Evolutionary conservation across 805 yeast species (phyloP), one percentile per base, ranked within the genome.

Genomic region (Wickerhamomyces queroliae): DNA sequence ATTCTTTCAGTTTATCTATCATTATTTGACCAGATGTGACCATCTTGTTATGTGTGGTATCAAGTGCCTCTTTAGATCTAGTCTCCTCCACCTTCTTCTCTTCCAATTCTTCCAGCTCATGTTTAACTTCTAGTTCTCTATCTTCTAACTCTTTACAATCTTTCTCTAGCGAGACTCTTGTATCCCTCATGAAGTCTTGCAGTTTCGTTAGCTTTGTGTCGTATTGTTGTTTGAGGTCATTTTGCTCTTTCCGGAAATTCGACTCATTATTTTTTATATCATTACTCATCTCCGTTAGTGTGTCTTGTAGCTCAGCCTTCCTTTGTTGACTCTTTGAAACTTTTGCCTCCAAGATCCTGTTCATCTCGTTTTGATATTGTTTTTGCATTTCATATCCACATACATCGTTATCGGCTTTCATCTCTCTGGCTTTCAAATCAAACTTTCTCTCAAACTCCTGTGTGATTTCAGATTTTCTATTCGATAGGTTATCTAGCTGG

Each of bases 291-390:
- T 57, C 60, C 12, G 58, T 60, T 1, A 67, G 56, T 40, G 67
- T 45, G 24, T 49, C 36, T 30, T 45, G 22, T 26, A 64, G 35
- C 19, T 42, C 37, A 5, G 46, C 50, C 40, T 65, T 66, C 33
- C 59, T 51, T 8, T 47, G 40, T 32, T 66, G 59, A 22, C 58
- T 53, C 29, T 58, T 50, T 16, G 49, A 49, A 5, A 62, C 61
- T 38, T 66, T 68, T 13, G 52, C 52, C 7, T 59, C 49, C 25
- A 70, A 61, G 6, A 70, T 43, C 1, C 49, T 40, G 30, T 73
- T 74, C 2, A 76, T 62, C 48, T 69, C 59, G 0, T 43, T 26
- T 16, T 55, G 48, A 40, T 63, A 67, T 4, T 50, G 62, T 30
- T 62, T 59, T 18, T 58, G 60, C 21, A 64, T 36, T 16, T 61